Evolutionary conservation across 768 basidiomycete genomes (phyloP), one percentile per base, ranked within the genome.

Genomic region (Rhizopogon vesiculosus): DNA sequence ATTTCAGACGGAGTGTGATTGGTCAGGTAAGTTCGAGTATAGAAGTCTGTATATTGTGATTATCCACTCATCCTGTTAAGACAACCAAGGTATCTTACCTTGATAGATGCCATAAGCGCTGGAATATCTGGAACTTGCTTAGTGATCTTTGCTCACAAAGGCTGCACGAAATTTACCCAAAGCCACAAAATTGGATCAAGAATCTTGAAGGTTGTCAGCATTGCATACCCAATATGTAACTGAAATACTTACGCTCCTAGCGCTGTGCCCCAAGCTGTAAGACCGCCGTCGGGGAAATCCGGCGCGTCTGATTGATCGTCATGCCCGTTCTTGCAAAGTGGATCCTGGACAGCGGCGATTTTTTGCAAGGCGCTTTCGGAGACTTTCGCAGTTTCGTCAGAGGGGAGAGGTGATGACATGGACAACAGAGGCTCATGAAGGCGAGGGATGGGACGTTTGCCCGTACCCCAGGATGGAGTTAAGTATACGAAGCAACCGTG

Each of bases 31-130:
- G 58, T 60, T 2, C 67, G 66, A 31, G 68, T 69, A 52, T 76
- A 78, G 57, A 67, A 78, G 59, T 74, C 76, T 76, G 33, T 7
- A 43, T 2, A 35, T 22, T 40, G 8, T 13, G 19, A 9, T 38
- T 5, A 9, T 25, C 25, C 25, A 25, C 25, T 38, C 6, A 7
- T 51, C 10, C 29, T 7, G 12, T 22, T 2, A 3, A 4, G 22
- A 16, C 50, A 39, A 43, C 9, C 28, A 35, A n/a, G 22, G 42
- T 46, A 12, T 25, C 42, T 29, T 51, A 48, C 74, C 74, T 69
- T 77, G 73, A 51, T 74, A 77, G 33, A 75, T 74, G 25, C 76
- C 76, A 49, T 71, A 78, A 2, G 73, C 66, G 45, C 62, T 66
- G 8, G 68, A 60, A 48, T 73, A 69, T 18, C 75, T 76, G 50